Base-by-base conservation (phyloP, 73 alveolate genomes). In the Paramecium tetraurelia region DNA sequence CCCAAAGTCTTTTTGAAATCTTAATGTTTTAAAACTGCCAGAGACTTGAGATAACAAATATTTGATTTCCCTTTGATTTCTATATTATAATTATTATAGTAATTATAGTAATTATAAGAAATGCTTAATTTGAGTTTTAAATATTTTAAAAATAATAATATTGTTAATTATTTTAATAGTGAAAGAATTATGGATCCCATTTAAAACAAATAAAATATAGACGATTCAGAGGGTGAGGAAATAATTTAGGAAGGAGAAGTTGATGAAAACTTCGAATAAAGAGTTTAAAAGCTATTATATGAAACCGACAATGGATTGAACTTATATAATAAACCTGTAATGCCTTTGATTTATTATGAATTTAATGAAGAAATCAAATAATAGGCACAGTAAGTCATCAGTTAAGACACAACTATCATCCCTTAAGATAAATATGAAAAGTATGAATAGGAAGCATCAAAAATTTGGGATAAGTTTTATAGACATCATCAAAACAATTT, bases 381-480 rank as follows among this genome's bases (percentile, higher is more conserved):
- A 20, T 43, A 86, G 38, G 93, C 89, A 14, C 18, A 59, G 20
- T 16, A 59, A 68, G 48, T 63, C 18, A 63, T 63, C 7, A 22
- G 33, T 9, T 72, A 86, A 59, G 93, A 86, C 70, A 86, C 58
- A 5, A 72, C 63, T 41, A 16, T 44, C 2, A 20, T 63, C 14
- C 53, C 63, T 68, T 38, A 36, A 41, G 80, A 59, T 36, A 86
- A 72, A 35, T 86, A 68, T 86, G 93, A 86, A 14, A 86, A 41
- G 12, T 63, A 63, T 63, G 84, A 63, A 33, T 24, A 53, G 21
- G 69, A 72, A 36, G 89, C 88, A 63, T 43, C 59, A 20, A 86
- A 63, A 38, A 48, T 40, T 9, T 86, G 88, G 93, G 93, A 86
- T 86, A 86, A 86, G 44, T 86, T 86, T 38, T 86, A 68, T 86